Evolutionary conservation across 2,329 filamentous ascomycete species (phyloP).

Genomic region (Fusarium transvaalense): DNA sequence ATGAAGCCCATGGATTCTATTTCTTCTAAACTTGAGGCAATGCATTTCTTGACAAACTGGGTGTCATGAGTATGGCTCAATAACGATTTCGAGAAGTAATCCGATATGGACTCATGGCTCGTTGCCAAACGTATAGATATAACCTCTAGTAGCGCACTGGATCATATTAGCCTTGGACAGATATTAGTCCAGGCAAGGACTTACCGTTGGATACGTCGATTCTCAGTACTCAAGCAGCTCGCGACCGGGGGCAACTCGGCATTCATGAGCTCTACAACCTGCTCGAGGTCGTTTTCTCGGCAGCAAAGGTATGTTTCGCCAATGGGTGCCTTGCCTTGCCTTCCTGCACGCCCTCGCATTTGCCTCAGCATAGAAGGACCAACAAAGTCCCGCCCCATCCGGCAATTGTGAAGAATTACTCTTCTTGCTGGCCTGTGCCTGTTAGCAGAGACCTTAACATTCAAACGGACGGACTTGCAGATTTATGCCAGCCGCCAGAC

Average conservation of each 20-base stretch:
- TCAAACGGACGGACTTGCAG: slow-evolving; percentile 55
- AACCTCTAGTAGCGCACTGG: slow-evolving; percentile 77
- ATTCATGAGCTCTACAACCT: slow-evolving; percentile 77
- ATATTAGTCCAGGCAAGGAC: not conserved
- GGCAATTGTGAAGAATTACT: slow-evolving; percentile 80
- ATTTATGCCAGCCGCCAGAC: slow-evolving; percentile 86
- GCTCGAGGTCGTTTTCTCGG: slow-evolving; percentile 74
- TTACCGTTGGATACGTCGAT: slow-evolving; percentile 75
- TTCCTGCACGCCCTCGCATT: slow-evolving; percentile 82
- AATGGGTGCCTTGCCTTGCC: slow-evolving; percentile 82
- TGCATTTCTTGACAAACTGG: slow-evolving; percentile 63
- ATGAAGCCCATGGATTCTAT: slow-evolving; percentile 69
- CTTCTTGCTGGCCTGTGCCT: slow-evolving; percentile 68
- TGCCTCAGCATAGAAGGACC: slow-evolving; percentile 83
- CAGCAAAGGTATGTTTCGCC: slow-evolving; percentile 85
- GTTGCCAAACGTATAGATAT: slow-evolving; percentile 77
- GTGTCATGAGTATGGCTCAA: slow-evolving; percentile 69
- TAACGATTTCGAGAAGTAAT: slow-evolving; percentile 77
- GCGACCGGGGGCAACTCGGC: slow-evolving; percentile 77
- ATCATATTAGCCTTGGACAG: slow-evolving; percentile 26
- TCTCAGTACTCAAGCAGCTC: slow-evolving; percentile 76
- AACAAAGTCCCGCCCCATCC: slow-evolving; percentile 82
- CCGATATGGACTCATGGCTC: slow-evolving; percentile 71
- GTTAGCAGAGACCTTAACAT: slow-evolving; percentile 23
- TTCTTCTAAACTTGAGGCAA: slow-evolving; percentile 70